Conservation (phyloP, 2,329 filamentous ascomycete genomes). For the Fusarium torreyae region DNA sequence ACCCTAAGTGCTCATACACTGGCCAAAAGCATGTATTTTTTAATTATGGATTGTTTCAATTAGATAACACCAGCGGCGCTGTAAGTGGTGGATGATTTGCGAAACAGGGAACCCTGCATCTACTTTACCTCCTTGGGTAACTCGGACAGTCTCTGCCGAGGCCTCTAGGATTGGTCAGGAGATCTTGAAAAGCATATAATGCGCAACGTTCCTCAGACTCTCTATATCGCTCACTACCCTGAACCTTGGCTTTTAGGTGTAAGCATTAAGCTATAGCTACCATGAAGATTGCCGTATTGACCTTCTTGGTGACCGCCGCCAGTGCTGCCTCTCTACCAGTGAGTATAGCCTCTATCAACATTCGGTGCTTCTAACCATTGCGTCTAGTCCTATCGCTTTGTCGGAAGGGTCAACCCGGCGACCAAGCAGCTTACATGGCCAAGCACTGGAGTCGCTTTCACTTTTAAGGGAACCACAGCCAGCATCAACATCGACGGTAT, state of each 20-base stretch:
- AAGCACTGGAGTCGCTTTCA: constrained; percentile 59
- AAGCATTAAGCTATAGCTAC: not conserved
- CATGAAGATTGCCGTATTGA: constrained; percentile 20
- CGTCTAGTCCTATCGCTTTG: constrained; percentile 41
- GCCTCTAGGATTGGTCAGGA: not conserved
- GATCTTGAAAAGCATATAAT: constrained; percentile 2
- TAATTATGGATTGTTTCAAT: not conserved
- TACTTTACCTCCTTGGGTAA: constrained; percentile 22
- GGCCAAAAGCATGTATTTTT: no score
- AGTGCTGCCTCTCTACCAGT: constrained; percentile 21
- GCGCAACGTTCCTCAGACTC: not conserved
- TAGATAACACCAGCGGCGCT: not conserved
- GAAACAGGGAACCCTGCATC: not conserved
- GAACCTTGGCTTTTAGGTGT: not conserved
- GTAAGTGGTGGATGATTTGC: constrained; percentile 36
- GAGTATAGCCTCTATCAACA: not conserved
- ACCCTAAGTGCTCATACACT: no score
- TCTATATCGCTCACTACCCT: not conserved
- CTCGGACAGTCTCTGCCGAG: constrained; percentile 30
- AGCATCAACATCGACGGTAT: constrained; percentile 49
- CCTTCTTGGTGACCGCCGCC: constrained; percentile 14
- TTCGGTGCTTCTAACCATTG: not conserved
- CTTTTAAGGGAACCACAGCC: constrained; percentile 58
- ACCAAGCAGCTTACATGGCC: constrained; percentile 63
- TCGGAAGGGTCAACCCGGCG: constrained; percentile 60